Evolutionary conservation across 306 rosid genomes (phyloP), one percentile per base, ranked within the genome.

Genomic region (Prunus davidiana): DNA sequence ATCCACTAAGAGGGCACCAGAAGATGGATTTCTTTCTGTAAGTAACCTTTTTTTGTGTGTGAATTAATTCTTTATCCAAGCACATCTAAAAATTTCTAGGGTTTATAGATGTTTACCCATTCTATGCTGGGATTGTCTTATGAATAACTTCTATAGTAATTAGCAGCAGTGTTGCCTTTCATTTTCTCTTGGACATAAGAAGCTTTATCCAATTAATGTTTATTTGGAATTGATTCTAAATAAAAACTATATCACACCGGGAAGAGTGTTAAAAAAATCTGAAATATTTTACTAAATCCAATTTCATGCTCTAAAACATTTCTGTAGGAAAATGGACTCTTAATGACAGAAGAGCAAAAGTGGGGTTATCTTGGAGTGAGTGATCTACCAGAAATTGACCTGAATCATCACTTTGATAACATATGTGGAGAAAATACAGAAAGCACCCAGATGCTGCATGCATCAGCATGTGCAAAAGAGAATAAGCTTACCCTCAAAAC

Each of bases 11-110:
- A 78, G 76, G 67, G 60, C 72, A 12, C 81, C 68, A 15, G 79
- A 75, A 73, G 76, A 80, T 82, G 72, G 79, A 56, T 67, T 74
- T 54, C 56, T 78, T 65, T 73, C 81, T 54, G 97, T 92, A 78
- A 83, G 93, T 75, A 45, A 18, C 22, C 76, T 50, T 56, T 27
- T 16, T 34, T 34, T 6, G 41, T 34, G 41, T 28, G 32, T 67
- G 10, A 54, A 65, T 47, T 28, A 18, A 2, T 66, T 70, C 27
- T 72, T 55, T 72, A 25, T 43, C n/a, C 13, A 41, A 24, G 30
- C 28, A 27, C 22, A 24, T 45, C 57, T 27, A 68, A 9, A 20
- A 13, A 24, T 27, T 10, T 20, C 8, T n/a, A 52, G 43, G 8
- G 14, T 22, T 27, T 16, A 45, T 12, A 45, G n/a, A 49, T 46